Conservation (phyloP, 495 filamentous ascomycete species). For the Bryoglossum gracile region DNA sequence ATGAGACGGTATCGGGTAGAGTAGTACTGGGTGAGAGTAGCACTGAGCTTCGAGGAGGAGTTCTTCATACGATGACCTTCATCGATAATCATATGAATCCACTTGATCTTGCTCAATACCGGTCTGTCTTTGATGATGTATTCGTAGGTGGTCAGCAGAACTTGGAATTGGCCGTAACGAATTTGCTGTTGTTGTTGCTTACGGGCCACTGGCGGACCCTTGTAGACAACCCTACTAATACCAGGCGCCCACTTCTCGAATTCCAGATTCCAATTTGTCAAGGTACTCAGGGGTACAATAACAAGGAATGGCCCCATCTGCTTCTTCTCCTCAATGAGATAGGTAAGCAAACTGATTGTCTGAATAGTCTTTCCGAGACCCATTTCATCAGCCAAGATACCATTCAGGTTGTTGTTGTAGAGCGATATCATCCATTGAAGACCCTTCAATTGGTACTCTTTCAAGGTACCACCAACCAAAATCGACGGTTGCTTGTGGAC, state of each 20-base stretch:
- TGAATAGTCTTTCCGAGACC: conserved; percentile 99
- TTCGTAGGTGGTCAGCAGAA: conserved; percentile 94
- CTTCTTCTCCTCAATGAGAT: conserved; percentile 91
- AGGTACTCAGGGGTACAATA: conserved; percentile 90
- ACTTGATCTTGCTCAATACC: conserved; percentile 91
- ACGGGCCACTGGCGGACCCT: conserved; percentile 81
- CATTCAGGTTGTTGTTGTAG: conserved; percentile 99
- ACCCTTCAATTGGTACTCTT: conserved; percentile 97
- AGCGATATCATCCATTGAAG: conserved; percentile 99
- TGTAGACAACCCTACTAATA: conserved; percentile 85
- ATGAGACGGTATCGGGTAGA: conserved; percentile 90
- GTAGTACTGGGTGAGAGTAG: conserved; percentile 91
- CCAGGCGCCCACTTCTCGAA: conserved; percentile 98
- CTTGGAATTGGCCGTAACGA: conserved; percentile 91
- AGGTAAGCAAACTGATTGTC: conserved; percentile 94
- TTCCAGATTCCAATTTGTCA: conserved; percentile 97
- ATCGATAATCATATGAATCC: conserved; percentile 99
- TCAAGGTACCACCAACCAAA: conserved; percentile 82
- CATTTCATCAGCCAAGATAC: conserved; percentile 98
- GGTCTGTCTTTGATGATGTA: conserved; percentile 99
- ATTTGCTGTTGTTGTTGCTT: conserved; percentile 92
- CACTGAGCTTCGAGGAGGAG: conserved; percentile 90
- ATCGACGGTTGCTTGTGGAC: conserved; percentile 74
- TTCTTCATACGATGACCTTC: conserved; percentile 99
- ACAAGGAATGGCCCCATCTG: conserved; percentile 93